Base-by-base conservation (phyloP, 2,329 filamentous ascomycete genomes). In the Diaporthe nobilis region DNA sequence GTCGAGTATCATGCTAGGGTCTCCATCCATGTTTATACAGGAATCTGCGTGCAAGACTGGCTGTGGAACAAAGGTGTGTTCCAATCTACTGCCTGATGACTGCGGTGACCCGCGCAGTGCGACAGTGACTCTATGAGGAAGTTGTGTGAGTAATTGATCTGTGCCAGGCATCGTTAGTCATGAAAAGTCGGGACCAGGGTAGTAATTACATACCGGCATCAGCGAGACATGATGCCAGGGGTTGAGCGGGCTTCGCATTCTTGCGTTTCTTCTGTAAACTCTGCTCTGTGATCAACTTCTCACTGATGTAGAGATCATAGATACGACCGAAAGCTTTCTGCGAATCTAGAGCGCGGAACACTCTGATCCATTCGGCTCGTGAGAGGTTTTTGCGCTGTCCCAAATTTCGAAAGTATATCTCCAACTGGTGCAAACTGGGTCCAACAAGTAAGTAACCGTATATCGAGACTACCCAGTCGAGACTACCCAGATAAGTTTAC, bases 361-460 rank as follows among this genome's bases (percentile, higher is more conserved):
- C 60, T 31, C 39, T 3, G 20, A 13, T 39, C 60, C 60, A 63
- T 1, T 63, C 39, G 17, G 22, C 13, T n/a, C 39, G 25, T 20
- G 60, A 63, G n/a, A 63, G 60, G 20, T 63, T 44, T 25, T 63
- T 63, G n/a, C 60, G 60, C 15, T 63, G 60, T 7, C 60, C 37
- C 6, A 31, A 10, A 20, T 47, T 25, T 20, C 39, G 39, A 5
- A 63, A 63, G 39, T 28, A 47, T 17, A 39, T 63, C 12, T 63
- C 60, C 15, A 63, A 28, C 37, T 63, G 58, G n/a, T 28, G 28
- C 28, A 28, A 28, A 28, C 28, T 28, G 28, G 28, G 28, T 28
- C 4, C 34, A 1, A 12, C 4, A 8, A 15, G 17, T 61, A 6
- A 61, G 58, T 28, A 17, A 25, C 13, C 7, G 4, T n/a, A 49